Base-by-base conservation (phyloP, 2,329 filamentous ascomycete genomes). In the Aspergillus novoparasiticus region DNA sequence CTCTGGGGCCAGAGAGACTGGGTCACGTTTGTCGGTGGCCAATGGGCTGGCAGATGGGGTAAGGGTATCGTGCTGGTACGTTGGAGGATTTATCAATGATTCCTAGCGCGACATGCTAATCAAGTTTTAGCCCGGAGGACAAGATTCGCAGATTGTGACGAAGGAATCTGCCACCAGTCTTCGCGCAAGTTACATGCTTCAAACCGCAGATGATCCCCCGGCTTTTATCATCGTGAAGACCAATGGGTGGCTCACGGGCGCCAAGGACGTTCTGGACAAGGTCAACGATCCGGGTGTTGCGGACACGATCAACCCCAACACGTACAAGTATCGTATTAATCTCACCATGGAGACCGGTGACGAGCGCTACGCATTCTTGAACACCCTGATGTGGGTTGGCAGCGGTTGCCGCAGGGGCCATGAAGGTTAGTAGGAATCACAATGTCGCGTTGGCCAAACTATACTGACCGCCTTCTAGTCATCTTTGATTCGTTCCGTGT, bases 31-130 rank as follows among this genome's bases (percentile, higher is more conserved):
- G 73, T 83, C 41, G 81, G 81, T 59, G 83, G 83, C 14, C 79
- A 83, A 66, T 85, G 83, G 83, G 81, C 81, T 54, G 83, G 82
- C 56, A 73, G 81, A 73, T 85, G 82, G 82, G 82, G 82, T 14
- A 83, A 83, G 68, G 83, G 83, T 30, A 80, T 83, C 58, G 78
- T 84, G 61, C 71, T 84, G 74, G 81, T 83, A 74, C 72, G 78
- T 71, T 6, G 19, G n/a, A 39, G n/a, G 1, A 14, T 36, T 26
- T 4, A 12, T 21, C 23, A 28, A 53, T 28, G 12, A 6, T 6
- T 51, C 23, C 14, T 4, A 23, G 51, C 21, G 23, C 34, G 9
- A 28, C 36, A 51, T 58, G 50, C 68, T 71, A 59, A 71, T 50
- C 6, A 21, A 12, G 19, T 51, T 62, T 50, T 59, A 83, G 80